Evolutionary conservation across 2,329 filamentous ascomycete genomes (phyloP), one percentile per base, ranked within the genome.

Genomic region (Pseudogymnoascus sp.): DNA sequence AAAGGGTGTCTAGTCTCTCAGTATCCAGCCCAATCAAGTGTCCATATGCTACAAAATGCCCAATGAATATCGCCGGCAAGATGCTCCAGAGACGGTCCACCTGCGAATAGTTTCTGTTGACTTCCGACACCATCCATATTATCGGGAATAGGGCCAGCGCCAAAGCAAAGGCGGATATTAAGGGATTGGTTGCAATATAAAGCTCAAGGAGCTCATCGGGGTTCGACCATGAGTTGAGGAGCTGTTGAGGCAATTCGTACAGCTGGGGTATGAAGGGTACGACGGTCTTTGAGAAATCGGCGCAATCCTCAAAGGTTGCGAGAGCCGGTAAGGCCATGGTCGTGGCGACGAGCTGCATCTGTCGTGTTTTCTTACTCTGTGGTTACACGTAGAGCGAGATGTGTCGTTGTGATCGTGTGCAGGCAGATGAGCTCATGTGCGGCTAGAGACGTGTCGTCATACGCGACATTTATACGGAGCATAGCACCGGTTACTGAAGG

Each of bases 71-170:
- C 6, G 89, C 86, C 1, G 94, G 94, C 57, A 99, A 75, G 62
- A 99, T 79, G 70, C 90, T 94, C 94, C 94, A 99, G 67, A 87
- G 76, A 56, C 94, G 84, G 73, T 99, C 94, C 39, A 99, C 86
- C 74, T 99, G 94, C n/a, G 92, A 96, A 73, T 92, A 96, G 73
- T 99, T 99, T 69, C 82, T 82, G 74, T 95, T 97, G 75, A 90
- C 74, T 73, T 97, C 92, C 0, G 91, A 89, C 4, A 84, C 76
- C 30, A 92, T 69, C 21, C 96, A 76, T 67, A 95, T 88, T 26
- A 94, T 68, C 4, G 80, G 80, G 1, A 84, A 84, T n/a, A 95
- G 72, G 38, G 84, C 78, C 15, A 95, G 67, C 2, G 89, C 87
- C 59, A 89, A 81, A 0, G 83, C 86, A 64, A 95, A 79, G 2